Evolutionary conservation across 257 asterid genomes (phyloP).

Genomic region (Nicotiana paniculata): DNA sequence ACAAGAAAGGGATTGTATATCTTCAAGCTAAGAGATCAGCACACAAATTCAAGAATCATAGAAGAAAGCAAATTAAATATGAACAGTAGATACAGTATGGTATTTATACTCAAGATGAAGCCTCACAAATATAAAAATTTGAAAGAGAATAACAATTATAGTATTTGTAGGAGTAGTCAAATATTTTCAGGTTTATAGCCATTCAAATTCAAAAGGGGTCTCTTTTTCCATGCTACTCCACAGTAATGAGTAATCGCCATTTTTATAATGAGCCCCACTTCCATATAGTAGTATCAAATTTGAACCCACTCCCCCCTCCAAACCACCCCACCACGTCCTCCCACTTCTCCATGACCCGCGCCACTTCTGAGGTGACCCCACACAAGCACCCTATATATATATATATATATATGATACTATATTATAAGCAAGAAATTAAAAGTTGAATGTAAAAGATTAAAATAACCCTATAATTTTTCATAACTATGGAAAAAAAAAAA

Average conservation of each 20-base stretch:
- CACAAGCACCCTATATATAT: neutral
- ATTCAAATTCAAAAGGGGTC: neutral
- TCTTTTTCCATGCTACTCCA: neutral
- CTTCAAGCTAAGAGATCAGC: slow-evolving; percentile 46
- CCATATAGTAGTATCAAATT: neutral
- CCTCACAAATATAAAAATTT: too few relatives aligned
- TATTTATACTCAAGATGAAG: neutral
- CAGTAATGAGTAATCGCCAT: neutral
- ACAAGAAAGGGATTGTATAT: slow-evolving; percentile 79
- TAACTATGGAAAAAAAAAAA: too few relatives aligned
- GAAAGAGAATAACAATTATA: neutral
- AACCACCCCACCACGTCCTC: neutral
- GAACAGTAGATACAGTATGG: neutral
- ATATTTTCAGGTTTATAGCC: neutral
- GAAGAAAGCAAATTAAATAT: neutral
- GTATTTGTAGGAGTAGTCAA: neutral
- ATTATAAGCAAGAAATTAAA: too few relatives aligned
- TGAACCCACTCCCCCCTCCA: neutral
- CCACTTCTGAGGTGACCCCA: neutral
- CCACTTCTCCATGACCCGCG: neutral
- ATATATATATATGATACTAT: too few relatives aligned
- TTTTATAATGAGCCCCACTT: neutral
- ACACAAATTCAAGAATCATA: neutral
- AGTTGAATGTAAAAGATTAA: too few relatives aligned
- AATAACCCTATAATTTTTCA: too few relatives aligned